Conservation (phyloP, 2,329 filamentous ascomycete species). For the Aspergillus amoenus region DNA sequence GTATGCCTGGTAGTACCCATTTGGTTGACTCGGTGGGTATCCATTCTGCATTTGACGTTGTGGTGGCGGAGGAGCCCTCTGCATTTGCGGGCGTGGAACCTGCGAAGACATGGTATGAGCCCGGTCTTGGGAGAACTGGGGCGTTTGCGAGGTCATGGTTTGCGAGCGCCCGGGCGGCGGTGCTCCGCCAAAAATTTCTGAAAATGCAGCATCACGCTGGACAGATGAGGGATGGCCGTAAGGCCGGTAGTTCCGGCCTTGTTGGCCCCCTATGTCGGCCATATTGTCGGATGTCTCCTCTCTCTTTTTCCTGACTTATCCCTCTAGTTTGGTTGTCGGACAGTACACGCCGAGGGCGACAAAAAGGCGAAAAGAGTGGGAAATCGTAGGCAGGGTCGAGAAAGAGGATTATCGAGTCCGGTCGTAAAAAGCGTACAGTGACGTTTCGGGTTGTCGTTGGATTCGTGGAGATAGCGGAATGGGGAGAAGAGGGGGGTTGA, state of each 20-base stretch:
- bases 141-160: conserved; percentile 83
- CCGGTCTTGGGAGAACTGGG: conserved; percentile 63
- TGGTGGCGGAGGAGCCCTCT: conserved; percentile 42
- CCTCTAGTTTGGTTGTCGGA: conserved; percentile 7
- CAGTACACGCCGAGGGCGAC: conserved; percentile 8
- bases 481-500: conserved; percentile 17
- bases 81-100: conserved; percentile 43
- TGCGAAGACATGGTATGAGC: conserved; percentile 75
- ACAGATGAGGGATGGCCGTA: conserved; percentile 55
- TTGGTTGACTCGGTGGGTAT: conserved; percentile 34
- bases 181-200: conserved; percentile 88
- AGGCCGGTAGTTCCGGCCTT: conserved; percentile 60
- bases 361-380: conserved; percentile 5
- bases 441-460: conserved; percentile 33
- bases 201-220: conserved; percentile 92
- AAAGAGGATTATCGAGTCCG: conserved; percentile 24
- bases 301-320: conserved; percentile 5
- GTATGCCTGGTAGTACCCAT: conserved; percentile 43
- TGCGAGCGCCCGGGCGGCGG: conserved; percentile 87
- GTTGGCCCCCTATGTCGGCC: conserved; percentile 65
- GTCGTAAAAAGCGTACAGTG: conserved; percentile 35
- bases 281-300: conserved; percentile 37
- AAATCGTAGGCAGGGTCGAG: conserved; percentile 10
- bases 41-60: conserved; percentile 46
- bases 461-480: conserved; percentile 31